Base-by-base conservation (phyloP, 768 basidiomycete species). In the Suillus cothurnatus region DNA sequence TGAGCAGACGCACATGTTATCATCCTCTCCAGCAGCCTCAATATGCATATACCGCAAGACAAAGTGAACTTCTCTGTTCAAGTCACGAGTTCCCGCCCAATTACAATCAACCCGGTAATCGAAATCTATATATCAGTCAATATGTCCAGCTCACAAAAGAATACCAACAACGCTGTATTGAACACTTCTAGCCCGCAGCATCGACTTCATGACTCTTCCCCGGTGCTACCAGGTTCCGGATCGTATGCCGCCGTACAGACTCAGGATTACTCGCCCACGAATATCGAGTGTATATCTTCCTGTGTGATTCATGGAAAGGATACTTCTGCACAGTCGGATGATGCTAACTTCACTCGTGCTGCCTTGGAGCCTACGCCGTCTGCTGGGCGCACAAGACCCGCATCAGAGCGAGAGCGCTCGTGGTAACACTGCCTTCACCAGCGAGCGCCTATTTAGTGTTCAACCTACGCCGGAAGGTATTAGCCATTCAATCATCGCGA, bases 121-220 rank as follows among this genome's bases (percentile, higher is more conserved):
- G 17, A 39, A 21, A 28, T 19, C 57, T 58, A 19, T 38, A 26
- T 23, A 23, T 38, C 8, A 38, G 9, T 26, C 38, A 45, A n/a
- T 15, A 45, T 36, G 36, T 52, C 47, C 12, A 26, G 47, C 23
- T 49, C 28, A 50, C 69, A 68, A 70, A 74, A 64, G 32, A 34
- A 53, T 52, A 43, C n/a, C 31, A 36, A 68, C 63, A 68, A 58
- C 64, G 2, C 38, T 43, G 55, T 43, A 60, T 53, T 49, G 26
- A 45, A 66, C 61, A 31, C 49, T 23, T 15, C 61, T 28, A 72
- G 71, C 26, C 81, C 81, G 2, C 64, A 69, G 58, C 81, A 85
- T 72, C 84, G 79, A 61, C 68, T 82, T 52, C 87, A 89, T 74
- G 70, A 77, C 39, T 70, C 78, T n/a, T 76, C 78, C 32, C 85